Conservation (phyloP, 2,329 filamentous ascomycete species). For the Penicillium sp. region DNA sequence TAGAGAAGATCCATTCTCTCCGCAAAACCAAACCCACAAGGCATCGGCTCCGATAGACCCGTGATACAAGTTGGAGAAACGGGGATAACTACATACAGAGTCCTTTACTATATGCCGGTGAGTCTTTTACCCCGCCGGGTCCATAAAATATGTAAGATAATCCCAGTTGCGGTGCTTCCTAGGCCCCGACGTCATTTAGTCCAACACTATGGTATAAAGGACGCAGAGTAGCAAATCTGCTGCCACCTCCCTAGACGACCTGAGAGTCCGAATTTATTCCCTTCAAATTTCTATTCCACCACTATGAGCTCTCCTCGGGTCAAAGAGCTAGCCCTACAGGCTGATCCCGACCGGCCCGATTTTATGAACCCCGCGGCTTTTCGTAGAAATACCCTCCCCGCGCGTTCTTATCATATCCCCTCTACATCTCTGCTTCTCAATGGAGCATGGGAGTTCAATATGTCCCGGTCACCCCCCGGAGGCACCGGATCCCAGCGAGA, state of each 20-base stretch:
- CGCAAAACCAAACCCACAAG: background rate
- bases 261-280: background rate
- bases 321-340: background rate
- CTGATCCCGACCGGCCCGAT: constrained; percentile 6
- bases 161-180: background rate
- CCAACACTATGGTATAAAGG: background rate
- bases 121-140: background rate
- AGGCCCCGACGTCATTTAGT: background rate
- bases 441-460: constrained; percentile 59
- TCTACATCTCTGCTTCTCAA: constrained; percentile 50
- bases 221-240: background rate
- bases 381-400: constrained; percentile 54
- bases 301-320: background rate
- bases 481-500: constrained; percentile 32
- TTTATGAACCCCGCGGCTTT: constrained; percentile 41
- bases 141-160: background rate
- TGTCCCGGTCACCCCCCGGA: constrained; percentile 50
- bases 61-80: background rate
- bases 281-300: background rate
- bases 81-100: background rate
- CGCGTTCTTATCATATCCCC: constrained; percentile 56
- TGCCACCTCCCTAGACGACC: background rate
- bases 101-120: background rate
- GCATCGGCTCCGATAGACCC: constrained; percentile 2
- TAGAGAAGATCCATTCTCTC: background rate